Evolutionary conservation across 2,329 filamentous ascomycete genomes (phyloP).

Genomic region (Onygena corvina): DNA sequence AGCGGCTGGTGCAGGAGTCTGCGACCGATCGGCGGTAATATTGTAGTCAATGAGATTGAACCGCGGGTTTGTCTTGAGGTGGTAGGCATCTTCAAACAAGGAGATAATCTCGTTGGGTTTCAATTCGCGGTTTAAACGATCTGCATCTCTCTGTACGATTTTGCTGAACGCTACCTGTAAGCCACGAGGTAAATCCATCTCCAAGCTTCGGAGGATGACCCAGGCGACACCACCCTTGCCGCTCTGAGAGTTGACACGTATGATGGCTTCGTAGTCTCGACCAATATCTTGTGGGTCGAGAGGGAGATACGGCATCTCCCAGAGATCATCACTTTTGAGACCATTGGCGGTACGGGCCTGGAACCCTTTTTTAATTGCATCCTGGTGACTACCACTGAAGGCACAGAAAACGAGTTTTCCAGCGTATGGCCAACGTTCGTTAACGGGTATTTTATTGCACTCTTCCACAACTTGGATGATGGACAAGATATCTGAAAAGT

Average conservation of each 20-base stretch:
- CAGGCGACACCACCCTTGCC: constrained; percentile 91
- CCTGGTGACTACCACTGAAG: constrained; percentile 85
- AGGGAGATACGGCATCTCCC: constrained; percentile 84
- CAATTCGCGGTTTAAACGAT: constrained; percentile 71
- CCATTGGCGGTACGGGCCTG: constrained; percentile 53
- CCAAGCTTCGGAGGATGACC: constrained; percentile 79
- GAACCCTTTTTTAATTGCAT: constrained; percentile 85
- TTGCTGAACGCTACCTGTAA: constrained; percentile 84
- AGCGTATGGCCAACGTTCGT: constrained; percentile 79
- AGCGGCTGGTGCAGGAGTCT: constrained; percentile 56
- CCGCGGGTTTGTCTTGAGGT: constrained; percentile 67
- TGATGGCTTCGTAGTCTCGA: constrained; percentile 93
- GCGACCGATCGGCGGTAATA: constrained; percentile 71
- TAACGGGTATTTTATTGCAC: constrained; percentile 89
- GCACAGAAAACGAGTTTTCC: constrained; percentile 85
- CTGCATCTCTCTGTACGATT: constrained; percentile 71
- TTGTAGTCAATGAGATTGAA: constrained; percentile 86
- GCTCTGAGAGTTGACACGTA: constrained; percentile 91
- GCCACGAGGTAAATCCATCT: constrained; percentile 84
- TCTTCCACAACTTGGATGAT: constrained; percentile 84
- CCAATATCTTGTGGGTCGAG: constrained; percentile 89
- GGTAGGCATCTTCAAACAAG: constrained; percentile 83
- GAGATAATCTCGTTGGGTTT: constrained; percentile 69
- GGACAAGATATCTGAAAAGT: constrained; percentile 78
- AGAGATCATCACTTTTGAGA: constrained; percentile 52